phyloP scores from a whole-genome alignment of 805 yeast species.

The Cyberlindnera mycetangii region DNA sequence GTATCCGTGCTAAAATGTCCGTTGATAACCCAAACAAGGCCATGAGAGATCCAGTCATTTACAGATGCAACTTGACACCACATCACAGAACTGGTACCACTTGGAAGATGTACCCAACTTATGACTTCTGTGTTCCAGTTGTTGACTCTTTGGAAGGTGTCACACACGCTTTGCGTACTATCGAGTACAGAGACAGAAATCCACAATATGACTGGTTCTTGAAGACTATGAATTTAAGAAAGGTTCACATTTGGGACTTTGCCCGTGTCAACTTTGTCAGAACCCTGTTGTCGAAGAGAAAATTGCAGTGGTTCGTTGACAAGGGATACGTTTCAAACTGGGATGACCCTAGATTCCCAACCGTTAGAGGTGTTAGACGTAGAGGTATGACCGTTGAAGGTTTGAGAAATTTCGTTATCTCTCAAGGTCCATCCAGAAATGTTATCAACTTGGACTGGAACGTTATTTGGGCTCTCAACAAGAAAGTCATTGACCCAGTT shows the following conservation, averaged over 20 bases:
- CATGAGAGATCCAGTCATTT: conserved; percentile 95
- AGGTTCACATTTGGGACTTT: conserved; percentile 97
- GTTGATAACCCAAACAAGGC: conserved; percentile 90
- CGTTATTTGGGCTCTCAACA: conserved; percentile 95
- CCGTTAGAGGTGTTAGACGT: conserved; percentile 98
- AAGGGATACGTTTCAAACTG: conserved; percentile 82
- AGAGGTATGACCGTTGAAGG: conserved; percentile 99
- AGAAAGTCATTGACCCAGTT: conserved; percentile 93
- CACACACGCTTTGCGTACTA: conserved; percentile 96
- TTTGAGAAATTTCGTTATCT: conserved; percentile 83
- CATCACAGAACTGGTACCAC: conserved; percentile 92
- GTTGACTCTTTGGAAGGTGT: conserved; percentile 97
- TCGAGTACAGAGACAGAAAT: conserved; percentile 98
- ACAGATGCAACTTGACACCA: conserved; percentile 95
- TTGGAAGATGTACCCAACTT: conserved; percentile 98
- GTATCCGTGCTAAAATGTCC: conserved; percentile 96
- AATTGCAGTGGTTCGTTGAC: conserved; percentile 98
- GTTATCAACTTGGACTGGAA: conserved; percentile 97
- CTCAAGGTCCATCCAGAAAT: conserved; percentile 98
- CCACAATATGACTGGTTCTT: conserved; percentile 98
- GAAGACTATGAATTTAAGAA: conserved; percentile 74
- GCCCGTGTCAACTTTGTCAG: conserved; percentile 96
- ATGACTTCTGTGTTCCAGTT: conserved; percentile 97
- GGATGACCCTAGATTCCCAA: conserved; percentile 99
- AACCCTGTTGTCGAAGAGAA: conserved; percentile 93